Conservation (phyloP, 1,284 basidiomycete genomes). For the Pholiota adiposa region DNA sequence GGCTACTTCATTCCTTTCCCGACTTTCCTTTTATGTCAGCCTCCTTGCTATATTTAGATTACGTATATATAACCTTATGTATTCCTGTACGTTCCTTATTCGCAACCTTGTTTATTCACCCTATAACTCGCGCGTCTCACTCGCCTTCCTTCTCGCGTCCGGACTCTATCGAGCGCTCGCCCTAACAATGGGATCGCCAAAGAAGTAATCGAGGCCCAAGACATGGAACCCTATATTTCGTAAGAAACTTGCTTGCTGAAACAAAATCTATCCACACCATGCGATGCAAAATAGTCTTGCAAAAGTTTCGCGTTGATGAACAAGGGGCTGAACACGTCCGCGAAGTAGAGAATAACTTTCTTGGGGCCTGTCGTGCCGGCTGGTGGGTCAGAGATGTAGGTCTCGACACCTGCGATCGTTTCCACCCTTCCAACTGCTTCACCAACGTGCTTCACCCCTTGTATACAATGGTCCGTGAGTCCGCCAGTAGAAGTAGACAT, state of each 20-base stretch:
- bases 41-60: no score
- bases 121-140: no score
- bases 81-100: no score
- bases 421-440: constrained; percentile 44
- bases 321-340: constrained; percentile 51
- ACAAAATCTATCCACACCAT: constrained; percentile 47
- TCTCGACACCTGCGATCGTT: constrained; percentile 46
- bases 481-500: constrained; percentile 22
- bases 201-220: constrained; percentile 53
- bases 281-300: constrained; percentile 50
- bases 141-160: no score
- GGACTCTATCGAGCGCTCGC: no score
- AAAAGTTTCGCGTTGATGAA: constrained; percentile 53
- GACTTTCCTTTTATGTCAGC: no score
- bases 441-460: constrained; percentile 49
- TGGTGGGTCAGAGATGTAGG: constrained; percentile 49
- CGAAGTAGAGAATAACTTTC: constrained; percentile 49
- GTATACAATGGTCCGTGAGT: constrained; percentile 36
- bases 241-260: no score
- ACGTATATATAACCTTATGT: no score
- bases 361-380: constrained; percentile 22
- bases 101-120: no score
- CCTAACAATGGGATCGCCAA: constrained; percentile 53
- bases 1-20: no score
- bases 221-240: constrained; percentile 45